These are phyloP conservation scores for Beauveria varroae DNA, from an alignment of 2,329 filamentous ascomycete species.

Conservation along the genomic window DNA sequence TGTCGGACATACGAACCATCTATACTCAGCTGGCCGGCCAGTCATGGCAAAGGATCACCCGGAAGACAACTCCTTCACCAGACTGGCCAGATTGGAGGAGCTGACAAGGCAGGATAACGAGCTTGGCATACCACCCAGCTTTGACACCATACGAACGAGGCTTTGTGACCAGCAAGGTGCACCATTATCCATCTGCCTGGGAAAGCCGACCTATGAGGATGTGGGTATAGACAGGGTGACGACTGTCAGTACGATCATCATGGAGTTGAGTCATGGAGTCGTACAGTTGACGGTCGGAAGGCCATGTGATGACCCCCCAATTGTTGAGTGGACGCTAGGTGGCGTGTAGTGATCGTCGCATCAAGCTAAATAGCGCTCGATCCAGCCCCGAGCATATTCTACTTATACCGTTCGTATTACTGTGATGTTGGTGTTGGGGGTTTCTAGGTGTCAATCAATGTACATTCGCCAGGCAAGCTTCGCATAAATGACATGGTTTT, in stretches of 20 bases:
- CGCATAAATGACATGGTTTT: no score
- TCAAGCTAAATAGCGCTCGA: no score
- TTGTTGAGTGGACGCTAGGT: neutral
- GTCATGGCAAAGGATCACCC: neutral
- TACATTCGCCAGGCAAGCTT: no score
- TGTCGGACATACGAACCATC: neutral
- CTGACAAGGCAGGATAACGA: neutral
- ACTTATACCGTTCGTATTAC: no score
- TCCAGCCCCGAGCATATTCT: no score
- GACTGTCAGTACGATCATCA: neutral
- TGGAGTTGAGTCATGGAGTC: neutral
- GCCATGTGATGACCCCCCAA: neutral
- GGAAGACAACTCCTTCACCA: neutral
- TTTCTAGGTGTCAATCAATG: no score
- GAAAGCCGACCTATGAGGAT: neutral
- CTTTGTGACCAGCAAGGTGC: neutral
- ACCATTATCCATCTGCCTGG: neutral
- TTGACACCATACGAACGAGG: neutral
- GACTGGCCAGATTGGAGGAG: neutral
- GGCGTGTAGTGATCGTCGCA: neutral
- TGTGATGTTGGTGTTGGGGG: no score
- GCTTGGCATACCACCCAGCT: neutral
- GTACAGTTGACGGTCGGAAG: neutral
- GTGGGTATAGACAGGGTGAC: neutral
- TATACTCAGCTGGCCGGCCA: neutral